Evolutionary conservation across 2,329 filamentous ascomycete genomes (phyloP).

Genomic region (Dendryphion nanum): DNA sequence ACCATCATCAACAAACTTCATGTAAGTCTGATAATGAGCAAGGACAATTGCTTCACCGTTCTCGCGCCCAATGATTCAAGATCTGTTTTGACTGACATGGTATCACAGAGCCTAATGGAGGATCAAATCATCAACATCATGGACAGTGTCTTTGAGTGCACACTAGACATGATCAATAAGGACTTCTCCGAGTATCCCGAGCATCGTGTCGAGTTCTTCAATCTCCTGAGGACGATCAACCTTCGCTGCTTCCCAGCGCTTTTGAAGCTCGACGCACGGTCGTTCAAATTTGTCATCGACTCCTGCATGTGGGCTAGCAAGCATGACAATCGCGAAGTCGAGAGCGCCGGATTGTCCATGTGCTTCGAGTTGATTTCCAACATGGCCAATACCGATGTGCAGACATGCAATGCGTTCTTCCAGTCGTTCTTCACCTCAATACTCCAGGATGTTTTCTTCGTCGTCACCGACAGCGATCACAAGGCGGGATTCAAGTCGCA

Average conservation of each 20-base stretch:
- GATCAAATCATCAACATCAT: constrained; percentile 97
- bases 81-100: constrained; percentile 18
- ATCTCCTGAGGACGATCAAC: constrained; percentile 92
- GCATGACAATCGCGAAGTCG: constrained; percentile 97
- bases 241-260: constrained; percentile 94
- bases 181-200: constrained; percentile 99
- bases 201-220: constrained; percentile 99
- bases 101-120: constrained; percentile 80
- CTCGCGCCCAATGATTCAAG: constrained; percentile 19
- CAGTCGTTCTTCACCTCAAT: constrained; percentile 96
- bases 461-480: constrained; percentile 95
- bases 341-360: constrained; percentile 96
- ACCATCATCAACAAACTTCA: constrained; percentile 95
- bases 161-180: constrained; percentile 99
- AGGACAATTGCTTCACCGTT: constrained; percentile 50
- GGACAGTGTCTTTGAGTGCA: constrained; percentile 98
- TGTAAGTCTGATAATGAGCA: constrained; percentile 65
- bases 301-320: constrained; percentile 99
- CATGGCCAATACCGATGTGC: constrained; percentile 85
- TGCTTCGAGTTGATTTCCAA: constrained; percentile 96
- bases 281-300: constrained; percentile 99
- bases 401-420: constrained; percentile 93
- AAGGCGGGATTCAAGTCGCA: constrained; percentile 99
- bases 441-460: constrained; percentile 96
- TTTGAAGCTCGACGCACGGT: constrained; percentile 88